Percentiles rank a stretch among this genome's conserved stretches.
Evolutionary conservation across 345 rosid genomes (phyloP).

Genomic region (Atalantia buxifolia): DNA sequence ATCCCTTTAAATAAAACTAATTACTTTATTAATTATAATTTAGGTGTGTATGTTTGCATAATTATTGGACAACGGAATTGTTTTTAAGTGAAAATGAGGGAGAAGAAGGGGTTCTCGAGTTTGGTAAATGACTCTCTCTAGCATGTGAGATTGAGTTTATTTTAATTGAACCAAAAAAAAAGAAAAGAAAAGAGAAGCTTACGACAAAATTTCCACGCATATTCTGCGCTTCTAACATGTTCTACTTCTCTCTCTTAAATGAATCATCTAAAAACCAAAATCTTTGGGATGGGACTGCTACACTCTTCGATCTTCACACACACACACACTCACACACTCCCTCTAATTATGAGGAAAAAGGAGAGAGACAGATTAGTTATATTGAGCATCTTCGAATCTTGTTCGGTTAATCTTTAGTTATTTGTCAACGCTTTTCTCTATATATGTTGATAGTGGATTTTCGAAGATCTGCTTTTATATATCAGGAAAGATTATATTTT

Average conservation of each 20-base stretch:
- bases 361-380: no score
- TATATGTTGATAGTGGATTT: conserved; percentile 6
- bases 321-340: no score
- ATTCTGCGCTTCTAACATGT: conserved; percentile 24
- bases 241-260: neutral
- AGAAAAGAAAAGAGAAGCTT: conserved; percentile 14
- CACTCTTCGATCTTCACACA: neutral
- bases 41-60: neutral
- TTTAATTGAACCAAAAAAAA: conserved; percentile 16
- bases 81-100: neutral
- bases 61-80: neutral
- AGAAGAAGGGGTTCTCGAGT: conserved; percentile 23
- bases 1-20: conserved; percentile 6
- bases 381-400: neutral
- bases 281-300: neutral
- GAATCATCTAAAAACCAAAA: neutral
- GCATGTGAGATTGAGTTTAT: conserved; percentile 25
- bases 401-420: conserved; percentile 13
- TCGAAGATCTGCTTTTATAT: conserved; percentile 9
- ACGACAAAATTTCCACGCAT: conserved; percentile 22
- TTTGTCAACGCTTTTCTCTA: neutral
- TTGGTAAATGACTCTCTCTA: conserved; percentile 31
- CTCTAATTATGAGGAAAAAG: no score
- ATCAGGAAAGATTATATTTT: neutral
- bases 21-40: no score